Conservation (phyloP, 108 stramenopile genomes). For the Cyclotella atomus region DNA sequence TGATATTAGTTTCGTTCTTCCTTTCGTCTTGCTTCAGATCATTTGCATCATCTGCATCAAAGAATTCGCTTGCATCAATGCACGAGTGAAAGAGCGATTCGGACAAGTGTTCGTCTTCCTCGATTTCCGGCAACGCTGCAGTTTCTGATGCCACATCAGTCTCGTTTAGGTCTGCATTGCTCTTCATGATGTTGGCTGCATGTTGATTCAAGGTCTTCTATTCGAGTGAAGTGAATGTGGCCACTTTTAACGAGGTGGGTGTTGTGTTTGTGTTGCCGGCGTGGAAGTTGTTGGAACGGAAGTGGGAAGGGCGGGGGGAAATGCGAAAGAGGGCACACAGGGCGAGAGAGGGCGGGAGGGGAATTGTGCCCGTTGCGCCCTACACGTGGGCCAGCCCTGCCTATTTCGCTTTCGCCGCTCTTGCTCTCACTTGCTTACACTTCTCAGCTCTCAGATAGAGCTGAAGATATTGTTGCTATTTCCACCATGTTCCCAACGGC, state of each 20-base stretch:
- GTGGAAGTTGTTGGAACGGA: background rate
- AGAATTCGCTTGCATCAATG: constrained; percentile 22
- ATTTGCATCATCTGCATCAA: background rate
- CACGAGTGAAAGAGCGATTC: constrained; percentile 41
- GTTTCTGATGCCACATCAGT: background rate
- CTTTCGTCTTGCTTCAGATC: background rate
- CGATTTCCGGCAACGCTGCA: background rate
- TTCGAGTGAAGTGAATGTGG: background rate
- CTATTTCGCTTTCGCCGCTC: too few species aligned
- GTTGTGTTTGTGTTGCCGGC: too few species aligned
- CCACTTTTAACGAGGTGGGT: too few species aligned
- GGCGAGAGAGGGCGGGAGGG: too few species aligned
- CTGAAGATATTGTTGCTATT: background rate
- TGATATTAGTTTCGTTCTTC: background rate
- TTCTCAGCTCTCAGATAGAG: background rate
- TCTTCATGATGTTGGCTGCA: background rate
- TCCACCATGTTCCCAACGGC: constrained; percentile 1
- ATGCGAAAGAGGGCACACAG: too few species aligned
- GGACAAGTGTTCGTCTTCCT: constrained; percentile 17
- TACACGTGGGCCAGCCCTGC: too few species aligned
- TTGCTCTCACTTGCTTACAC: too few species aligned
- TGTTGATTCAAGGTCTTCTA: background rate
- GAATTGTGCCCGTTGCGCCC: too few species aligned
- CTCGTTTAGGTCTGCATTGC: background rate
- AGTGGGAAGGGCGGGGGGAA: background rate